Conservation (phyloP, 2,329 filamentous ascomycete genomes). For the Cladosporium cucumerinum region DNA sequence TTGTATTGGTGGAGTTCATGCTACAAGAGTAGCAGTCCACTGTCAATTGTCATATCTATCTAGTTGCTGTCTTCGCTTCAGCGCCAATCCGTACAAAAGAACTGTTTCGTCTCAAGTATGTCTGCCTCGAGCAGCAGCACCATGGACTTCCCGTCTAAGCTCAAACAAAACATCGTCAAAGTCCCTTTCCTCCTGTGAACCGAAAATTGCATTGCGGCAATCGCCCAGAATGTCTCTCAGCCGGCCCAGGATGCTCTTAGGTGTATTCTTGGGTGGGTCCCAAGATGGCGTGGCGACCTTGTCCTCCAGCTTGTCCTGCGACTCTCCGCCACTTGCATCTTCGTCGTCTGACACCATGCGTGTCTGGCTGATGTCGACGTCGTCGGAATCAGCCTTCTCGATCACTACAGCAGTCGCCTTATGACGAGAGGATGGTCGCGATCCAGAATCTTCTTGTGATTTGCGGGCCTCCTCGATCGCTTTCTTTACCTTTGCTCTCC, state of each 20-base stretch:
- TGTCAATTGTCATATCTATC: not conserved
- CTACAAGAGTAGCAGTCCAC: not conserved
- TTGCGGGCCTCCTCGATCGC: constrained; percentile 22
- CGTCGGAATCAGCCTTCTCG: not conserved
- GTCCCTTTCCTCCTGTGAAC: constrained; percentile 62
- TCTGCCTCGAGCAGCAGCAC: constrained; percentile 50
- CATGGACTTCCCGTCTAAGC: constrained; percentile 69
- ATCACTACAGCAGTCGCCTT: constrained; percentile 8
- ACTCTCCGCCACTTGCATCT: not conserved
- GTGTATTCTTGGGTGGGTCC: constrained; percentile 24
- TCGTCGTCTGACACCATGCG: constrained; percentile 4
- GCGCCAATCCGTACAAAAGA: constrained; percentile 1
- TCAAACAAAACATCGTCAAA: constrained; percentile 79
- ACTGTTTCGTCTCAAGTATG: not conserved
- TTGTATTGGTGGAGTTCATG: too few relatives aligned
- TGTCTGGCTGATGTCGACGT: constrained; percentile 4
- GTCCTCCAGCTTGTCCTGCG: not conserved
- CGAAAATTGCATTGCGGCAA: constrained; percentile 58
- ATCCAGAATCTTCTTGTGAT: constrained; percentile 24
- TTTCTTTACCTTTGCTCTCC: constrained; percentile 8
- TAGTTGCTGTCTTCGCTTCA: not conserved
- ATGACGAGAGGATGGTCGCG: not conserved
- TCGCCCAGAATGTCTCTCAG: constrained; percentile 57
- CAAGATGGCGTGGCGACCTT: constrained; percentile 17
- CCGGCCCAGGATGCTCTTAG: constrained; percentile 52